Evolutionary conservation across 768 basidiomycete species (phyloP), one percentile per base, ranked within the genome.

Genomic region (Tubosaeta sp.): DNA sequence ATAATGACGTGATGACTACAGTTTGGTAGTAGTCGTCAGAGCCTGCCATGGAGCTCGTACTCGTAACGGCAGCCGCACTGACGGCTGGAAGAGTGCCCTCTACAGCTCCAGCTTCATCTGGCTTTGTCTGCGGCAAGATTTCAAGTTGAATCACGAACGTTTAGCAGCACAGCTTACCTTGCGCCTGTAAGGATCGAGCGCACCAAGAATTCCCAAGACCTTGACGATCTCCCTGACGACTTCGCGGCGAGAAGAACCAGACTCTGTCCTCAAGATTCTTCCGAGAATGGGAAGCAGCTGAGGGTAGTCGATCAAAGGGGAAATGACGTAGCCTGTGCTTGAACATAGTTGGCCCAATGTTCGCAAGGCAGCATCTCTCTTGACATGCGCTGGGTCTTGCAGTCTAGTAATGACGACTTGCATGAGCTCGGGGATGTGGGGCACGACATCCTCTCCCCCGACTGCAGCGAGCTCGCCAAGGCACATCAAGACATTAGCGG

Each of bases 11-110:
- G 65, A 99, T 90, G 32, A 94, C 94, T 6, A 94, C 92, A 6
- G 91, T 92, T 66, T 98, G 96, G 71, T 94, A 99, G 70, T 94
- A 98, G 65, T 97, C 95, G 56, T 98, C 96, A 6, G 91, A 84
- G 18, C 82, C 77, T 16, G 84, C 76, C 25, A 75, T 73, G 4
- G 82, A 75, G 6, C 76, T 76, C 16, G 82, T 78, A 59, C 82
- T 85, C 42, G 77, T 80, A 42, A 84, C 73, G 11, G 86, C 80
- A 30, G 90, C 86, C 57, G 87, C 84, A 55, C 80, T 85, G 34
- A 83, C 81, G 36, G 81, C 77, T 18, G 80, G 75, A 42, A 81
- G 71, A 3, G 79, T 72, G 1, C 81, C 82, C 60, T 87, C 86
- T 44, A 68, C 77, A 0, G 75, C 74, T 13, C 74, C 71, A 52